Evolutionary conservation across 75 land plant genomes (phyloP), one percentile per base, ranked within the genome.

Genomic region (Selaginella moellendorffii): DNA sequence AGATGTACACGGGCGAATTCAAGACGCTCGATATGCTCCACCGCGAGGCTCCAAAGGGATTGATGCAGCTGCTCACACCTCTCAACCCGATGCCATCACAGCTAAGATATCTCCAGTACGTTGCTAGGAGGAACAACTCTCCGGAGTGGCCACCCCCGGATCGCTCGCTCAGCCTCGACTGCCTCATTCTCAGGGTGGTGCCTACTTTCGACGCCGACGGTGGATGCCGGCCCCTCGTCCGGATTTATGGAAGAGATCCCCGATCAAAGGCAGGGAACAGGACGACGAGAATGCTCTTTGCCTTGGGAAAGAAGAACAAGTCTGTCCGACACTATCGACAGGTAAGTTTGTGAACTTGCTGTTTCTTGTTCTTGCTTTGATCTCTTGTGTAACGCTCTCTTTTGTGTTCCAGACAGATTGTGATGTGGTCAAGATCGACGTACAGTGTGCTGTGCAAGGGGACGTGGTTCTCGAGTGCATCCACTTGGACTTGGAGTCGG

Each of bases 381-480:
- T 36, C 14, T 14, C 5, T 36, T 36, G 46, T 36, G 46, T 14
- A 36, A n/a, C n/a, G n/a, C n/a, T n/a, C n/a, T n/a, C 14, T 36
- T 36, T 5, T 36, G 22, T 36, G 29, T 66, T 78, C 62, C 90
- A 95, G 99, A 80, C 65, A 65, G 99, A 95, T 62, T 82, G 85
- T 67, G 88, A 89, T 72, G 76, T 90, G 20, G 84, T 84, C 30
- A 95, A 95, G 71, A 80, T 95, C 65, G 99, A 95, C 30, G 81
- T 95, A 27, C 82, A 86, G 63, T 95, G 99, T 74, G 77, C 79
- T 61, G 77, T 95, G 53, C 83, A 86, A 83, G 96, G 96, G 36
- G 99, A 95, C 74, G 83, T 95, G 65, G 96, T 95, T 24, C 68
- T 95, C 46, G 99, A 95, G 77, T 95, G 96, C 58, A 82, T 89